Conservation (phyloP, 78 protist species). For the Pigoraptor vietnamica region DNA sequence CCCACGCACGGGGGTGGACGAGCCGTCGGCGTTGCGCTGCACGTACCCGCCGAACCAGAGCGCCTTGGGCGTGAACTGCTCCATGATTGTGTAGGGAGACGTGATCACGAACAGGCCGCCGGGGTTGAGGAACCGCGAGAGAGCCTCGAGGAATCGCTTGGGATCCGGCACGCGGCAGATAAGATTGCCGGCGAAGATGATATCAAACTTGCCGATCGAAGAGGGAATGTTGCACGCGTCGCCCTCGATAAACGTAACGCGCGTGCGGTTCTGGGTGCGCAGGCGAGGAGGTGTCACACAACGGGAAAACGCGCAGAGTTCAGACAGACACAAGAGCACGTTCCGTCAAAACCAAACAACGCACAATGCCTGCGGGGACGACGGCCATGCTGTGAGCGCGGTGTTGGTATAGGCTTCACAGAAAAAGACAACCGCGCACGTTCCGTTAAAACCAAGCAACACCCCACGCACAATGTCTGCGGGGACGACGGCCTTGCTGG, state of each 20-base stretch:
- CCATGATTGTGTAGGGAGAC: conserved; percentile 51
- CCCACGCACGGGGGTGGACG: not conserved
- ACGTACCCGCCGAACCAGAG: conserved; percentile 8
- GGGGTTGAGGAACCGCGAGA: conserved; percentile 22
- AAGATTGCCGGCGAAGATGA: conserved; percentile 45
- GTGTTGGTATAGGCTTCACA: too few relatives aligned
- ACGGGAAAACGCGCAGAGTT: too few relatives aligned
- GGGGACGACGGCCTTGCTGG: not conserved
- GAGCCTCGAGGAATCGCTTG: conserved; percentile 6
- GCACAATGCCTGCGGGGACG: too few relatives aligned
- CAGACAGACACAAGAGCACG: too few relatives aligned
- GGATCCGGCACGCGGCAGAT: conserved; percentile 63
- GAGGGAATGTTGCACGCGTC: conserved; percentile 21
- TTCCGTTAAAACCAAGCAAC: too few relatives aligned
- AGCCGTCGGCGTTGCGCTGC: not conserved
- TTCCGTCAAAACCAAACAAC: too few relatives aligned
- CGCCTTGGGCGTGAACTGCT: conserved; percentile 7
- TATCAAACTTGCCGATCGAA: conserved; percentile 13
- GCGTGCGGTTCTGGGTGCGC: conserved; percentile 1
- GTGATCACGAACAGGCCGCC: conserved; percentile 50
- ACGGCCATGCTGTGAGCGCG: too few relatives aligned
- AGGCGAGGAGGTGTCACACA: not conserved
- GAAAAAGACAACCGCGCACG: too few relatives aligned
- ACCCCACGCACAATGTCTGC: not conserved
- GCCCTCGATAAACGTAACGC: conserved; percentile 8